Evolutionary conservation across 257 asterid species (phyloP).

Genomic region (Penstemon davidsonii): DNA sequence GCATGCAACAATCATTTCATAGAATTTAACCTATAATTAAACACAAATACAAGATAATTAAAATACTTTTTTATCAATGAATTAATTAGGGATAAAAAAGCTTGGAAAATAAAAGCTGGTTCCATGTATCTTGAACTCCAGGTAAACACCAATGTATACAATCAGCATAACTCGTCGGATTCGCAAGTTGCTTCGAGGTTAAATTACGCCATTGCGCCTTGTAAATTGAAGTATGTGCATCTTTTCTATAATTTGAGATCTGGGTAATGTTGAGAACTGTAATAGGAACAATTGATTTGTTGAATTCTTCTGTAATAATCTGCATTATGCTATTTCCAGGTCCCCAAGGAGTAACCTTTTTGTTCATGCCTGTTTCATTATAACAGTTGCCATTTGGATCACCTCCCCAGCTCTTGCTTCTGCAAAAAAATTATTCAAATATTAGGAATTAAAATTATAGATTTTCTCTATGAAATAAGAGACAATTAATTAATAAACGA

Average conservation of each 20-base stretch:
- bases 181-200: conserved; percentile 60
- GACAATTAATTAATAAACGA: too few relatives aligned
- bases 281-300: too few relatives aligned
- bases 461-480: too few relatives aligned
- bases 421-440: conserved; percentile 3
- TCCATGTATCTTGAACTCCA: conserved; percentile 80
- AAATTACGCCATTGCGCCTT: conserved; percentile 73
- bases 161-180: conserved; percentile 63
- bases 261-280: too few relatives aligned
- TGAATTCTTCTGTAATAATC: conserved; percentile 34
- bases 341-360: conserved; percentile 55
- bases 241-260: conserved; percentile 72
- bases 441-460: not conserved
- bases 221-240: conserved; percentile 80
- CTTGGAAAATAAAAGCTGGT: conserved; percentile 39
- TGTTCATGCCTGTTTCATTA: conserved; percentile 49
- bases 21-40: too few relatives aligned
- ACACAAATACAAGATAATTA: too few relatives aligned
- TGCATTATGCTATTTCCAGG: conserved; percentile 47
- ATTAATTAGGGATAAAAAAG: too few relatives aligned
- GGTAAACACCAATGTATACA: conserved; percentile 92
- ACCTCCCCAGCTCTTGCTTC: conserved; percentile 72
- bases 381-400: conserved; percentile 50
- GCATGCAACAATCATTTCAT: too few relatives aligned
- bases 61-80: too few relatives aligned